Conservation (phyloP, 2,329 filamentous ascomycete species). For the Aureobasidium subglaciale region DNA sequence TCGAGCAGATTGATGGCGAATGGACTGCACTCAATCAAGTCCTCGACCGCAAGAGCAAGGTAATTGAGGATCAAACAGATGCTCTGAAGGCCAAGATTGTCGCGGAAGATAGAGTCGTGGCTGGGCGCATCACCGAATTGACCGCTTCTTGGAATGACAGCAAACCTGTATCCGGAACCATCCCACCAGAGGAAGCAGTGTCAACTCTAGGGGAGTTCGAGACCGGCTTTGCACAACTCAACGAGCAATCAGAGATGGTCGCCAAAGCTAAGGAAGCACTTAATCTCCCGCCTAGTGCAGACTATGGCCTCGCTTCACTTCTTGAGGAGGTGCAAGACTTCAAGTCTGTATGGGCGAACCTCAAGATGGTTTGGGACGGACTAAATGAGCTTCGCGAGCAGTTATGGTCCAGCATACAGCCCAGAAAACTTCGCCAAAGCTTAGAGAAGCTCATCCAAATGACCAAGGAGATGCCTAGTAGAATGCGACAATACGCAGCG, state of each 20-base stretch:
- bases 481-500: constrained; percentile 98
- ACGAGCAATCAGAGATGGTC: constrained; percentile 86
- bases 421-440: constrained; percentile 81
- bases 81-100: constrained; percentile 89
- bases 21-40: constrained; percentile 93
- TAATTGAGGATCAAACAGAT: constrained; percentile 94
- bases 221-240: constrained; percentile 72
- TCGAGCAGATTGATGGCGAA: constrained; percentile 92
- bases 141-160: constrained; percentile 88
- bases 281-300: constrained; percentile 71
- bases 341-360: constrained; percentile 93
- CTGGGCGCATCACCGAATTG: constrained; percentile 79
- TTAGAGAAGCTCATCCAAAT: constrained; percentile 93
- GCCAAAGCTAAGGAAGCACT: constrained; percentile 95
- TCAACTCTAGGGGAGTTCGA: constrained; percentile 78
- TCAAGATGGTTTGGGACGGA: constrained; percentile 95
- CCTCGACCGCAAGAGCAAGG: constrained; percentile 82
- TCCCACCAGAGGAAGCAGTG: constrained; percentile 82
- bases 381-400: constrained; percentile 88
- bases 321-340: constrained; percentile 97
- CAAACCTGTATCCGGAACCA: constrained; percentile 92
- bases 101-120: constrained; percentile 86
- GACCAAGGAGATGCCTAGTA: constrained; percentile 97
- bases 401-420: constrained; percentile 92
- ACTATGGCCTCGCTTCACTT: constrained; percentile 75